Evolutionary conservation across 148 eudicot species (phyloP), one percentile per base, ranked within the genome.

Genomic region (Gaultheria prostrata): DNA sequence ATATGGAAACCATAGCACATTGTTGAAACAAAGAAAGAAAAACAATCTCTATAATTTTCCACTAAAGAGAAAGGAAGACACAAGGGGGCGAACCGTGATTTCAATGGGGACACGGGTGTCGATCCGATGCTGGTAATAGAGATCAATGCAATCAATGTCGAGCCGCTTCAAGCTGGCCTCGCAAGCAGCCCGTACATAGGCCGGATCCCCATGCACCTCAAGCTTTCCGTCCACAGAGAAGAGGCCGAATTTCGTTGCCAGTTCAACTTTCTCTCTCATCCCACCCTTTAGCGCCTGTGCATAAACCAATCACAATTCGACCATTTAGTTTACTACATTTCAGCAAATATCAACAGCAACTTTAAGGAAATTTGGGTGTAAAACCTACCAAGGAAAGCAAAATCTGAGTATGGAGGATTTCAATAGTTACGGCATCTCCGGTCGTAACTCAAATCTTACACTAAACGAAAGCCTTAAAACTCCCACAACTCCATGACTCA

Each of bases 161-260:
- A 71, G 84, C 21, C 67, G 72, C 69, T 73, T 82, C 78, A 82
- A 82, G 78, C 84, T 73, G 10, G 65, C 84, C 57, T 82, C 84
- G 13, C 70, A 82, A 20, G 84, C 65, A 8, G 48, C 78, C 78
- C 84, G 54, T 10, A 82, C 84, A 51, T 82, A 82, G 21, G 46
- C 51, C 3, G 84, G 84, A 72, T 82, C 84, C 0, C 84, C 84
- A 2, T 14, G 65, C 63, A 50, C 71, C 71, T 30, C 39, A 0
- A 21, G 1, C 17, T 26, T 21, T 49, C 80, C 30, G 2, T 14
- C 57, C 11, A 12, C 33, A 26, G 6, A 26, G 15, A 11, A 13
- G 48, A 50, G 24, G 21, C 84, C 84, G n/a, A 82, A 82, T 74
- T 82, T 82, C 6, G 67, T 32, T 1, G 84, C 84, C 49, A 82